A percentile compares a stretch with the other conserved stretches of the same genome.
These are phyloP conservation scores for Calonectria pseudoturangicola DNA, from an alignment of 2,329 filamentous ascomycete genomes.

Conservation along the genomic window DNA sequence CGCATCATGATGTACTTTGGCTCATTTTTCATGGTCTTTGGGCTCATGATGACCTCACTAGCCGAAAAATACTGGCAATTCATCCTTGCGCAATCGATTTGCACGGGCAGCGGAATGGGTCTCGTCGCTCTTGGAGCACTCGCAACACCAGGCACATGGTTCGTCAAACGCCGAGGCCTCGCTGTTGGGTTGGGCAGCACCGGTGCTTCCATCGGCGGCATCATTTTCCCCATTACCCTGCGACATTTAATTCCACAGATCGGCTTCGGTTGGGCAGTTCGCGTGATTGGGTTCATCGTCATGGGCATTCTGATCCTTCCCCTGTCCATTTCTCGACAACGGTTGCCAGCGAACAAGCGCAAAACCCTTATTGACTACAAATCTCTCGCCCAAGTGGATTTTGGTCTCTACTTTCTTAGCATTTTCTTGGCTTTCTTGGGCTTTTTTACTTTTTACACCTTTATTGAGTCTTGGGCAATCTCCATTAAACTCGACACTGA, in stretches of 20 bases:
- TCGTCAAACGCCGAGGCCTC: slow-evolving; percentile 55
- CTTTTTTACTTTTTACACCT: slow-evolving; percentile 66
- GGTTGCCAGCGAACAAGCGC: slow-evolving; percentile 53
- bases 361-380: slow-evolving; percentile 42
- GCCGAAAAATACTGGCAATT: slow-evolving; percentile 56
- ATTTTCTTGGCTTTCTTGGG: slow-evolving; percentile 60
- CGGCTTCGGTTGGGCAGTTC: slow-evolving; percentile 39
- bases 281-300: slow-evolving; percentile 32
- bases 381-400: slow-evolving; percentile 52
- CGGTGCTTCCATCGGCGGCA: slow-evolving; percentile 63
- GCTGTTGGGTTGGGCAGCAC: slow-evolving; percentile 65
- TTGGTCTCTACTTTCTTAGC: slow-evolving; percentile 54
- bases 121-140: background rate
- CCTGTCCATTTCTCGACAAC: slow-evolving; percentile 30
- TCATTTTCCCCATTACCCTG: slow-evolving; percentile 62
- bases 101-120: slow-evolving; percentile 2
- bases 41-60: slow-evolving; percentile 62
- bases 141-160: slow-evolving; percentile 4
- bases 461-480: slow-evolving; percentile 61
- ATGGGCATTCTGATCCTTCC: slow-evolving; percentile 53
- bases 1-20: slow-evolving; percentile 57
- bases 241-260: slow-evolving; percentile 57
- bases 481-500: slow-evolving; percentile 57
- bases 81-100: slow-evolving; percentile 6
- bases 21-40: slow-evolving; percentile 59